Percentiles rank a stretch among this genome's conserved stretches.
phyloP scores from a whole-genome alignment of 83 land plant genomes.

The Picea mariana region DNA sequence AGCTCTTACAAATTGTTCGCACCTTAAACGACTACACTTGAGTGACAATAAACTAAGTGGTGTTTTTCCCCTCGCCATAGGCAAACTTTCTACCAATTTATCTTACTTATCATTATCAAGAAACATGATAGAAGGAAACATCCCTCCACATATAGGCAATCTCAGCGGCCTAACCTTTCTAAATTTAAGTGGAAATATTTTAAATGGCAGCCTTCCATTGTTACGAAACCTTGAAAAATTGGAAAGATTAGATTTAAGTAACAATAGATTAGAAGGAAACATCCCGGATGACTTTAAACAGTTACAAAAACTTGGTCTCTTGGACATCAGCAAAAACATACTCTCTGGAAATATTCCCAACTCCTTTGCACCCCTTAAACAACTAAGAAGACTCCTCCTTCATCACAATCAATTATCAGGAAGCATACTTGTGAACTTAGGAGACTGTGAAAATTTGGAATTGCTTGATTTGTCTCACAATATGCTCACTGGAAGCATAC shows the following conservation, averaged over 20 bases:
- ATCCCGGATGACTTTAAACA: background rate
- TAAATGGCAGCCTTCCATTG: background rate
- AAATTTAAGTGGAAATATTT: too few relatives aligned
- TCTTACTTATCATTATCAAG: background rate
- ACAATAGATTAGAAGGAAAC: background rate
- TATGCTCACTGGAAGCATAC: constrained; percentile 32
- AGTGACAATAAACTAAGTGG: too few relatives aligned
- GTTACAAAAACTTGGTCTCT: background rate
- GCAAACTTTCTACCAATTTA: background rate
- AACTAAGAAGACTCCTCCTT: background rate
- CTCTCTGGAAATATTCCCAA: constrained; percentile 25
- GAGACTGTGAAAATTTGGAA: background rate
- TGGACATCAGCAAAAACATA: too few relatives aligned
- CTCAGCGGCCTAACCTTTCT: too few relatives aligned
- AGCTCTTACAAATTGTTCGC: too few relatives aligned
- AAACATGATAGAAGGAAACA: background rate
- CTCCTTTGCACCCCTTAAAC: background rate
- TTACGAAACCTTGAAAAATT: background rate
- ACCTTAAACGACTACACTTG: too few relatives aligned
- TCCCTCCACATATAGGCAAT: too few relatives aligned
- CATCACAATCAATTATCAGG: background rate
- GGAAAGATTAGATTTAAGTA: background rate
- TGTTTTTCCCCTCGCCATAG: background rate
- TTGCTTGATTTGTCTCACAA: constrained; percentile 17
- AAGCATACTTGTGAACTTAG: background rate